These are phyloP conservation scores for Rubia yunnanensis DNA, from an alignment of 257 asterid genomes.

Conservation along the genomic window DNA sequence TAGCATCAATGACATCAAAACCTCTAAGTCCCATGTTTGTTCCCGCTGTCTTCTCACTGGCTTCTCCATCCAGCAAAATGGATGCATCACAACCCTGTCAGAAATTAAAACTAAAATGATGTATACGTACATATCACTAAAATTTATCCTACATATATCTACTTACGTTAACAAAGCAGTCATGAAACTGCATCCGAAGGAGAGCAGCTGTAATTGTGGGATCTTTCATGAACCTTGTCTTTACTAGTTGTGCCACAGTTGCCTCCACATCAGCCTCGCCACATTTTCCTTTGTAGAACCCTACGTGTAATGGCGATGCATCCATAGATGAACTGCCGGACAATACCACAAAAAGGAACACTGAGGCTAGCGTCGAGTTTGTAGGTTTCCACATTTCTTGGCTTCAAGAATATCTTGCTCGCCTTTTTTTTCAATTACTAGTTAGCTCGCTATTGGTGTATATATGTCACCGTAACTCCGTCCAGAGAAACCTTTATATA, in stretches of 20 bases:
- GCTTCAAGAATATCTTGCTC: neutral
- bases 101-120: neutral
- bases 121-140: neutral
- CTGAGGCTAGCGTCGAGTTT: neutral
- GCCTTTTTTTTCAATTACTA: neutral
- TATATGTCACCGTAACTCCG: neutral
- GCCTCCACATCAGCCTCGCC: conserved; percentile 18
- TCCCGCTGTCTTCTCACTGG: conserved; percentile 18
- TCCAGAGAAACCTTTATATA: neutral
- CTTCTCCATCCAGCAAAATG: conserved; percentile 17
- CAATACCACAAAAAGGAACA: neutral
- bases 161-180: conserved; percentile 27
- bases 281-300: conserved; percentile 15
- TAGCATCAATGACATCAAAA: conserved; percentile 20
- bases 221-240: conserved; percentile 1
- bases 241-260: conserved; percentile 6
- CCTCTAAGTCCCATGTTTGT: conserved; percentile 24
- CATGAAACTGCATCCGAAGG: conserved; percentile 29
- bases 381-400: conserved; percentile 5
- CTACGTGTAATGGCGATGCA: conserved; percentile 11
- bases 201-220: conserved; percentile 27
- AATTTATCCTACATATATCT: no score
- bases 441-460: neutral
- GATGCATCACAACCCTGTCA: conserved; percentile 31
- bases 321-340: neutral